phyloP scores from a whole-genome alignment of 129 eudicot species.

The Centaurea solstitialis region DNA sequence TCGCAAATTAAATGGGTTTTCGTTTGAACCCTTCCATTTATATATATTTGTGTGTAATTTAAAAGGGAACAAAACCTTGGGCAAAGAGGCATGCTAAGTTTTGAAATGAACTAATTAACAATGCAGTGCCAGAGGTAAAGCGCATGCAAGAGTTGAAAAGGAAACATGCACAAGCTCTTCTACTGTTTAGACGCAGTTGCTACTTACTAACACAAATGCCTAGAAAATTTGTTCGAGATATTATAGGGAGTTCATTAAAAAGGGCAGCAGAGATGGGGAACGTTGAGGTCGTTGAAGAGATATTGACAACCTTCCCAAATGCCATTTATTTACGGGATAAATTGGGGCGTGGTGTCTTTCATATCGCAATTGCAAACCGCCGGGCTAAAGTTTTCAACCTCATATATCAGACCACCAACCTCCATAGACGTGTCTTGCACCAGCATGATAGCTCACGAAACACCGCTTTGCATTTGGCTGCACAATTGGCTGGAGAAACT shows the following conservation, averaged over 20 bases:
- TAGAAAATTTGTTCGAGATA: background rate
- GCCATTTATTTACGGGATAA: background rate
- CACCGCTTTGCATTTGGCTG: slow-evolving; percentile 23
- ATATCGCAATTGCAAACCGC: slow-evolving; percentile 13
- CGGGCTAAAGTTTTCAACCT: slow-evolving; percentile 1
- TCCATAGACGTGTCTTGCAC: background rate
- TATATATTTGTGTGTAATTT: no score
- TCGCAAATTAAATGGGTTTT: no score
- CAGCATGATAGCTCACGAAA: background rate
- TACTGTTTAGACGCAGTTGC: slow-evolving; percentile 10
- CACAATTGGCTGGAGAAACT: background rate
- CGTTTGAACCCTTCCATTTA: no score
- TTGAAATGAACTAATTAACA: background rate
- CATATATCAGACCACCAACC: slow-evolving; percentile 6
- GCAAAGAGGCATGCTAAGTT: background rate
- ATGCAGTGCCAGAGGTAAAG: slow-evolving; percentile 13
- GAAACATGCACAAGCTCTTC: slow-evolving; percentile 12
- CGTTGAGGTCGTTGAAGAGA: slow-evolving; percentile 23
- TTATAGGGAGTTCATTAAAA: background rate
- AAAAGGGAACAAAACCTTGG: no score
- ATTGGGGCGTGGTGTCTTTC: background rate
- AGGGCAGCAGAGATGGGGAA: slow-evolving; percentile 13
- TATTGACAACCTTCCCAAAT: slow-evolving; percentile 12
- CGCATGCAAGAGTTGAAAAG: slow-evolving; percentile 14
- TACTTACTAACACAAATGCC: background rate